phyloP scores from a whole-genome alignment of 2,329 filamentous ascomycete genomes.

The Cercospora sesami region DNA sequence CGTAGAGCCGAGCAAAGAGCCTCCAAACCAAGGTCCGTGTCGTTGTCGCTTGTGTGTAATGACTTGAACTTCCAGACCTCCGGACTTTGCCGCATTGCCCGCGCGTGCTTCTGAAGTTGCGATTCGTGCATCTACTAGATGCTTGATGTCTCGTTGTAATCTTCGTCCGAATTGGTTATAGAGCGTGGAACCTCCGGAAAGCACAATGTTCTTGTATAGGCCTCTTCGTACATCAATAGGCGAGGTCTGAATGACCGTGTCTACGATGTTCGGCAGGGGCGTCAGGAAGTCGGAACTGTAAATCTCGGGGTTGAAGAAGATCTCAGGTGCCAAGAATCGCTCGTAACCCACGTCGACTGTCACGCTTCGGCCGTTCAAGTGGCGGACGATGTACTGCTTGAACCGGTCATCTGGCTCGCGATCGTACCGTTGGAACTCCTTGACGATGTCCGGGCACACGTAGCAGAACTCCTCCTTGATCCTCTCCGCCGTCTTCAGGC shows the following conservation, averaged over 20 bases:
- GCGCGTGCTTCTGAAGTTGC: conserved; percentile 87
- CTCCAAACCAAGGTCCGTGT: conserved; percentile 98
- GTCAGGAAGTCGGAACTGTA: conserved; percentile 99
- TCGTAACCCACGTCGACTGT: conserved; percentile 95
- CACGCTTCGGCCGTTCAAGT: conserved; percentile 81
- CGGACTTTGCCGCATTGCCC: conserved; percentile 80
- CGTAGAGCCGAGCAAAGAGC: conserved; percentile 92
- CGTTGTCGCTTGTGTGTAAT: conserved; percentile 96
- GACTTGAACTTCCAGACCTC: conserved; percentile 93
- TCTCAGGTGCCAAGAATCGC: conserved; percentile 95
- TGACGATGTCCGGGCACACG: conserved; percentile 97
- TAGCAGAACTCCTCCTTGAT: conserved; percentile 99
- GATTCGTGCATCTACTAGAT: conserved; percentile 90
- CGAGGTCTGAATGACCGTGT: conserved; percentile 94
- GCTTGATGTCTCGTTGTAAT: conserved; percentile 94
- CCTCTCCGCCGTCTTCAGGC: conserved; percentile 92
- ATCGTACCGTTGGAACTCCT: conserved; percentile 94
- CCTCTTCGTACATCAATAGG: conserved; percentile 96
- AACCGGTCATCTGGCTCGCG: conserved; percentile 83
- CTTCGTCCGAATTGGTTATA: conserved; percentile 98
- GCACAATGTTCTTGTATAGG: conserved; percentile 98
- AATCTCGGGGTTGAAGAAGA: conserved; percentile 99
- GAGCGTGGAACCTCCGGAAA: conserved; percentile 92
- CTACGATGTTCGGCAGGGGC: conserved; percentile 88
- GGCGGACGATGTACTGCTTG: conserved; percentile 81